A percentile compares a stretch with the other conserved stretches of the same genome.
Evolutionary conservation across 1,139 yeast genomes (phyloP).

Genomic region (Yarrowia galli): DNA sequence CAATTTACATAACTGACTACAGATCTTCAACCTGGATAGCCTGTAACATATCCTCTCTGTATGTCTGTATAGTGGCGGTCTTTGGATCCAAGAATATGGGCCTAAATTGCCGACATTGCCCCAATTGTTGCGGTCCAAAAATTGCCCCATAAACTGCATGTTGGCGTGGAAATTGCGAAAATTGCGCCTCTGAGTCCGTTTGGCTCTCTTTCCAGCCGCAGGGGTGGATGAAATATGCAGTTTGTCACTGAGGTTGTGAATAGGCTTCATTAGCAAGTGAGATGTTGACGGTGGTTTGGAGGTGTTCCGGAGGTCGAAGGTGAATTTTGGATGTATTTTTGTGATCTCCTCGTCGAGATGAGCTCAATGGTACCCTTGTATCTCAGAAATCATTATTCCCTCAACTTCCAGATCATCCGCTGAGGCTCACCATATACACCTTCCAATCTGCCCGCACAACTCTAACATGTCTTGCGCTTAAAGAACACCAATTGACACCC

Average conservation of each 20-base stretch:
- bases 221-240: slow-evolving; percentile 34
- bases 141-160: slow-evolving; percentile 35
- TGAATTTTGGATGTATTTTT: background rate
- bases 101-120: slow-evolving; percentile 28
- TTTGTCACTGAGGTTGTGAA: background rate
- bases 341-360: background rate
- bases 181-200: slow-evolving; percentile 6
- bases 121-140: background rate
- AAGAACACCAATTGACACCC: slow-evolving; percentile 23
- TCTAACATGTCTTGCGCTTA: slow-evolving; percentile 34
- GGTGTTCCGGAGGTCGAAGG: no score
- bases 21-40: background rate
- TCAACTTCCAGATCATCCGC: background rate
- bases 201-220: slow-evolving; percentile 36
- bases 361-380: no score
- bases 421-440: background rate
- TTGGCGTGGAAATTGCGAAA: slow-evolving; percentile 8
- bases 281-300: background rate
- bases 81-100: background rate
- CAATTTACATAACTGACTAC: no score
- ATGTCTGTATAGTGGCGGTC: background rate
- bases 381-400: no score
- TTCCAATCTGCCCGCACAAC: slow-evolving; percentile 31
- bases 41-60: background rate
- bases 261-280: slow-evolving; percentile 17